These are phyloP conservation scores for Petunia axillaris DNA, from an alignment of 257 asterid genomes.

Conservation along the genomic window DNA sequence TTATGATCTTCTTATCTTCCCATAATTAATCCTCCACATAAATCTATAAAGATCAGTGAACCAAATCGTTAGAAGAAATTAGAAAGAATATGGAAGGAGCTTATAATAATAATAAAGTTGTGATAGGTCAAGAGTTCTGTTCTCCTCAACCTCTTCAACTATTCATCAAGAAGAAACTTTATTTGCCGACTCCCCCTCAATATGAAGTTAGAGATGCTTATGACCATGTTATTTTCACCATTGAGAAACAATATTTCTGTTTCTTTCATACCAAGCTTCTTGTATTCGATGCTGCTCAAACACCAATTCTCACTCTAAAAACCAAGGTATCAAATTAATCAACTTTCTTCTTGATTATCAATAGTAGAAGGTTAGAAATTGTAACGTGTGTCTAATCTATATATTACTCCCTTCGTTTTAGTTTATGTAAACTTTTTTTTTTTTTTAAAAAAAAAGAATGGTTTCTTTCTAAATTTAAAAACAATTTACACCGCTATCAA, in stretches of 20 bases:
- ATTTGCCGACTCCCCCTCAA: not conserved
- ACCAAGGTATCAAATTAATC: not conserved
- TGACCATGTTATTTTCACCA: constrained; percentile 16
- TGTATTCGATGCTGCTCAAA: constrained; percentile 18
- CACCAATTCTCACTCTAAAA: constrained; percentile 23
- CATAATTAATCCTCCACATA: too few relatives aligned
- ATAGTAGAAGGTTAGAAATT: too few relatives aligned
- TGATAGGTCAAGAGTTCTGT: constrained; percentile 15
- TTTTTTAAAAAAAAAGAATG: too few relatives aligned
- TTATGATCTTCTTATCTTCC: too few relatives aligned
- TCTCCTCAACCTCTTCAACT: constrained; percentile 21
- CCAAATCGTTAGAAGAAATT: too few relatives aligned
- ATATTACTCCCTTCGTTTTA: too few relatives aligned
- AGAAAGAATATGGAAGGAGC: not conserved
- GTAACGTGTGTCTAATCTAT: too few relatives aligned
- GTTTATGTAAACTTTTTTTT: too few relatives aligned
- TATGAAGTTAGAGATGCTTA: constrained; percentile 18
- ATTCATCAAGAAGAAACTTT: constrained; percentile 15
- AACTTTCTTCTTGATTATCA: too few relatives aligned
- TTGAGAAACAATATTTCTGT: not conserved
- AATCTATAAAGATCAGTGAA: too few relatives aligned
- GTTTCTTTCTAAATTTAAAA: too few relatives aligned
- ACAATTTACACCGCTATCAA: too few relatives aligned
- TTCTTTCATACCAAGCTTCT: not conserved
- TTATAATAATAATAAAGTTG: not conserved